Evolutionary conservation across 2,329 filamentous ascomycete species (phyloP).

Genomic region (Camptophora hylomeconis): DNA sequence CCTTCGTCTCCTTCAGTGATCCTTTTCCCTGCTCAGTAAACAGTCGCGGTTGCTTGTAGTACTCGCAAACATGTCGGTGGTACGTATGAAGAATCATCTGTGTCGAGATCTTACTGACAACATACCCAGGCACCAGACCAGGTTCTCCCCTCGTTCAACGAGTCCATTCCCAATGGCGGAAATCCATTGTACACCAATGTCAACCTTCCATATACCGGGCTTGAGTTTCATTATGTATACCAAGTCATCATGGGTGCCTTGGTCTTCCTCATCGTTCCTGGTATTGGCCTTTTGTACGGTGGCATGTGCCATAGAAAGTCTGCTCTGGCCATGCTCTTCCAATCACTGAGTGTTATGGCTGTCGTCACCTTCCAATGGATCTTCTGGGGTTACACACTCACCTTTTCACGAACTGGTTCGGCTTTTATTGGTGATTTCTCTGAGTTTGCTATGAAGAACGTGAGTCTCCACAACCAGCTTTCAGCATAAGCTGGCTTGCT

Average conservation of each 20-base stretch:
- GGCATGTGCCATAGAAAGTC: conserved; percentile 51
- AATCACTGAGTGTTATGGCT: conserved; percentile 45
- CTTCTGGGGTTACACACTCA: conserved; percentile 53
- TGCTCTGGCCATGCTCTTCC: conserved; percentile 48
- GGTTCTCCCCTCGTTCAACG: conserved; percentile 23
- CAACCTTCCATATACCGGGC: conserved; percentile 44
- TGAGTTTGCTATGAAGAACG: conserved; percentile 49
- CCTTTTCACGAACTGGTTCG: conserved; percentile 46
- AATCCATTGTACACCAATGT: conserved; percentile 41
- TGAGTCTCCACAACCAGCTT: conserved; percentile 54
- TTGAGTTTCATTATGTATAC: conserved; percentile 50
- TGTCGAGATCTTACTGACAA: too few species aligned
- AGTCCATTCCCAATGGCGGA: conserved; percentile 38
- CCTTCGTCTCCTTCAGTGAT: too few species aligned
- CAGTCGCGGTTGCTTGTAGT: too few species aligned
- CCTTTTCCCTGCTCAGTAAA: too few species aligned
- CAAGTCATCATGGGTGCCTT: conserved; percentile 46
- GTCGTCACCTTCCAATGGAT: conserved; percentile 40
- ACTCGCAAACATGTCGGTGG: too few species aligned
- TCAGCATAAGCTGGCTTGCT: too few species aligned
- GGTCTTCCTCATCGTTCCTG: conserved; percentile 55
- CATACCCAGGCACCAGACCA: too few species aligned
- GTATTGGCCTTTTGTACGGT: conserved; percentile 52
- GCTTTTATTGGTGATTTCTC: conserved; percentile 50
- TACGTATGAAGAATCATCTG: too few species aligned